Evolutionary conservation across 2,329 filamentous ascomycete species (phyloP).

Genomic region (Fusarium subglutinans): DNA sequence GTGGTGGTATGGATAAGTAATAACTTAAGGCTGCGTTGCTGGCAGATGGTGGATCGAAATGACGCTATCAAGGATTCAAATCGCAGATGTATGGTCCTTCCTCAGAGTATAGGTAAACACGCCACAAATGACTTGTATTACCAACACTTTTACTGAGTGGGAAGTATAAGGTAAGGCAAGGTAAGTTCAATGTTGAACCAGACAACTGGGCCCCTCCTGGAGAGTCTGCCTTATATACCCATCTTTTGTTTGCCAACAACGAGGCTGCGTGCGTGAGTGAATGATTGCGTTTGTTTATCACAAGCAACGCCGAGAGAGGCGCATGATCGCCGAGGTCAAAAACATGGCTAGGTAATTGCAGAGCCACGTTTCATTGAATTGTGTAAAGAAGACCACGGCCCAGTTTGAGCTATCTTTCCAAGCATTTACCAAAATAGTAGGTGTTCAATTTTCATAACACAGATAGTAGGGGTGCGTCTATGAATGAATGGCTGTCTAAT

Average conservation of each 20-base stretch:
- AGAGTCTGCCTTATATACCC: neutral
- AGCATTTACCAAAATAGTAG: slow-evolving; percentile 14
- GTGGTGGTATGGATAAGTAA: neutral
- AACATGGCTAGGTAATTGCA: neutral
- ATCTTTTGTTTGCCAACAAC: neutral
- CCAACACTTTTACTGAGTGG: neutral
- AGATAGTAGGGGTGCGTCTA: slow-evolving; percentile 7
- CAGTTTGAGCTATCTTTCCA: neutral
- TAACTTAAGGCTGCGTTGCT: slow-evolving; percentile 12
- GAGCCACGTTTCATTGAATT: neutral
- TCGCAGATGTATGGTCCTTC: slow-evolving; percentile 5
- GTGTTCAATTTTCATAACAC: slow-evolving; percentile 9
- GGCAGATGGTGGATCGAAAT: slow-evolving; percentile 29
- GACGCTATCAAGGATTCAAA: slow-evolving; percentile 27
- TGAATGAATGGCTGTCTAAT: neutral
- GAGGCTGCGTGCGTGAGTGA: neutral
- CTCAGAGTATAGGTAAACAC: neutral
- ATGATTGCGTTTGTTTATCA: slow-evolving; percentile 8
- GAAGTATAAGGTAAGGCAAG: neutral
- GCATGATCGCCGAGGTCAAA: slow-evolving; percentile 27
- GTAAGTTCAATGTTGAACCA: neutral
- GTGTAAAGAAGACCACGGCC: neutral
- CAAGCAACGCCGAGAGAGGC: slow-evolving; percentile 29
- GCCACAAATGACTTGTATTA: neutral
- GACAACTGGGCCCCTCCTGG: neutral